Evolutionary conservation across 768 basidiomycete genomes (phyloP).

Genomic region (Amanita subjunquillea): DNA sequence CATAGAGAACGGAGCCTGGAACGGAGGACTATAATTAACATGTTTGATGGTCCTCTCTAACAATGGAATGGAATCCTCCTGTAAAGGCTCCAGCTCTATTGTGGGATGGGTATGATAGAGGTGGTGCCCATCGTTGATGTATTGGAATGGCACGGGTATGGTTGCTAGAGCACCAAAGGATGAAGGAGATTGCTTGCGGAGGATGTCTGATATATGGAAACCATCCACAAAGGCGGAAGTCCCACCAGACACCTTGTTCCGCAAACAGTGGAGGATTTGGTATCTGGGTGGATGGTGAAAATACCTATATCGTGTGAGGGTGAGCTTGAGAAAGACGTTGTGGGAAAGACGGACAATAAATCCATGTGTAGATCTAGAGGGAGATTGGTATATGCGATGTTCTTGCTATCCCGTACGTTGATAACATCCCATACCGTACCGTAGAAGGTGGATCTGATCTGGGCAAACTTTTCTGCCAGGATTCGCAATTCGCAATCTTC

Average conservation of each 20-base stretch:
- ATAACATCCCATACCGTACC: constrained; percentile 85
- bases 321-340: not conserved
- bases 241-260: constrained; percentile 78
- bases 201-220: constrained; percentile 45
- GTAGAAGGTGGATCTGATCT: constrained; percentile 83
- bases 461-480: constrained; percentile 63
- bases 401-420: constrained; percentile 61
- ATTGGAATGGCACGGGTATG: constrained; percentile 78
- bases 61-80: constrained; percentile 7
- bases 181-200: constrained; percentile 35
- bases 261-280: constrained; percentile 86
- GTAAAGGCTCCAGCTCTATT: constrained; percentile 44
- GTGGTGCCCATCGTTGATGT: constrained; percentile 85
- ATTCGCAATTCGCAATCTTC: constrained; percentile 53
- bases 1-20: constrained; percentile 69
- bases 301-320: constrained; percentile 41
- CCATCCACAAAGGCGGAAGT: constrained; percentile 83
- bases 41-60: constrained; percentile 32
- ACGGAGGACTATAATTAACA: constrained; percentile 92
- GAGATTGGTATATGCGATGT: constrained; percentile 93
- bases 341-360: constrained; percentile 52
- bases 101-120: constrained; percentile 65
- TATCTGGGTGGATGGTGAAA: constrained; percentile 87
- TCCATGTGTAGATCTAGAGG: constrained; percentile 90
- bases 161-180: constrained; percentile 49